A percentile compares a stretch with the other conserved stretches of the same genome.
Evolutionary conservation across 257 asterid genomes (phyloP).

Genomic region (Agastache rugosa): DNA sequence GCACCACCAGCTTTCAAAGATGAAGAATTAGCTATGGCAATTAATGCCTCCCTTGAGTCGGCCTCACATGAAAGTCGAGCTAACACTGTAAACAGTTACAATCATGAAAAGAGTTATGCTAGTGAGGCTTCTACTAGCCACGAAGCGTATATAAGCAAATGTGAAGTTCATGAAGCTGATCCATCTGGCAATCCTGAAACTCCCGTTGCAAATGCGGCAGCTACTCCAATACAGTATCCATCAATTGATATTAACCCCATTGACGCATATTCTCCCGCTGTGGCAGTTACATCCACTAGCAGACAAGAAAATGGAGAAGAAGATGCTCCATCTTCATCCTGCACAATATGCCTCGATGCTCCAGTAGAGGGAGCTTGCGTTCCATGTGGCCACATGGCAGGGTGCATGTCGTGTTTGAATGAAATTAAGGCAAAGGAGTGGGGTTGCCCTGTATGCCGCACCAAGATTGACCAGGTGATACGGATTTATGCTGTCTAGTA

Average conservation of each 20-base stretch:
- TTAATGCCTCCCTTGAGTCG: conserved; percentile 72
- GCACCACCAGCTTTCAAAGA: conserved; percentile 67
- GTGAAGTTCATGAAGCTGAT: conserved; percentile 42
- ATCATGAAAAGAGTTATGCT: conserved; percentile 33
- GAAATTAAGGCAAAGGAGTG: conserved; percentile 74
- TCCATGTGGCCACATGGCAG: conserved; percentile 97
- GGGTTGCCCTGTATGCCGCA: conserved; percentile 97
- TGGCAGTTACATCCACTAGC: conserved; percentile 27
- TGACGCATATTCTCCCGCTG: conserved; percentile 44
- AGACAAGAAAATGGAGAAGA: conserved; percentile 26
- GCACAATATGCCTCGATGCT: conserved; percentile 82
- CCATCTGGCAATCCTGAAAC: conserved; percentile 38
- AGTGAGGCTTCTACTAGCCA: conserved; percentile 44
- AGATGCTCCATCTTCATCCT: conserved; percentile 50
- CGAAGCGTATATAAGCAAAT: conserved; percentile 41
- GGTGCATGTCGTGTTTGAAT: conserved; percentile 86
- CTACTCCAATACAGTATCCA: conserved; percentile 72
- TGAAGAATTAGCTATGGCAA: conserved; percentile 63
- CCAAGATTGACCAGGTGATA: conserved; percentile 77
- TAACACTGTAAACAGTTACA: conserved; percentile 29
- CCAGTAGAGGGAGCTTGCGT: conserved; percentile 89
- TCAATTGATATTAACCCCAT: conserved; percentile 56
- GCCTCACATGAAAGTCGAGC: conserved; percentile 43
- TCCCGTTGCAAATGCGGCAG: conserved; percentile 36
- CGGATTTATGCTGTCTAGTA: conserved; percentile 74